Evolutionary conservation across 2,329 filamentous ascomycete species (phyloP).

Genomic region (Pseudocercospora ulei): DNA sequence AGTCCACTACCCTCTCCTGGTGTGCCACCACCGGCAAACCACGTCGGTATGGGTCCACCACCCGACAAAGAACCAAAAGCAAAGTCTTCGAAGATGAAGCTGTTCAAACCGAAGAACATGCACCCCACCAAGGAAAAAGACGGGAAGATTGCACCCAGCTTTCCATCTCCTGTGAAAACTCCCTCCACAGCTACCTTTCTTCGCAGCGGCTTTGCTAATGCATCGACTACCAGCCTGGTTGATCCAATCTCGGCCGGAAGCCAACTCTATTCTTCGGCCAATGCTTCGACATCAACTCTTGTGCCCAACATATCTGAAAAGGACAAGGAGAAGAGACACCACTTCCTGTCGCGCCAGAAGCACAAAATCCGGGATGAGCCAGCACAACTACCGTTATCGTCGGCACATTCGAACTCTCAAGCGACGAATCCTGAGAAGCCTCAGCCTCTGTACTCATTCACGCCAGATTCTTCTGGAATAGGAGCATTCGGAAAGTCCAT

Average conservation of each 20-base stretch:
- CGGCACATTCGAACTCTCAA: conserved; percentile 64
- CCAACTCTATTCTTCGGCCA: conserved; percentile 63
- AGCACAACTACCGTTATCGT: conserved; percentile 58
- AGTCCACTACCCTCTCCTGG: conserved; percentile 45
- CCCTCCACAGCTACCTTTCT: conserved; percentile 48
- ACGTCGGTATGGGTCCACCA: conserved; percentile 21
- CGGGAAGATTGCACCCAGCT: conserved; percentile 51
- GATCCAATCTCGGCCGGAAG: conserved; percentile 50
- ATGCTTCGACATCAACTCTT: conserved; percentile 67
- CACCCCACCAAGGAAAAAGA: conserved; percentile 60
- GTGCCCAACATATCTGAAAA: conserved; percentile 51
- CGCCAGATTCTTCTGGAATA: conserved; percentile 61
- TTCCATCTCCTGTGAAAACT: conserved; percentile 53
- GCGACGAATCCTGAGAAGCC: conserved; percentile 66
- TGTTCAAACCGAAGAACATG: conserved; percentile 69
- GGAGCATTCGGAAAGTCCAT: conserved; percentile 70
- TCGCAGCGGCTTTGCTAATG: conserved; percentile 56
- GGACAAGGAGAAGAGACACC: conserved; percentile 67
- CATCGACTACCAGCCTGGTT: conserved; percentile 58
- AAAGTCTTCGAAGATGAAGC: conserved; percentile 67
- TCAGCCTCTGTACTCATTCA: conserved; percentile 69
- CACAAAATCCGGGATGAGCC: conserved; percentile 64
- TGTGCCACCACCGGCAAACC: conserved; percentile 17
- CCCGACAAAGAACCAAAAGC: conserved; percentile 53
- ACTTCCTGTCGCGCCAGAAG: conserved; percentile 70